Percentiles rank a stretch among this genome's conserved stretches.
These are phyloP conservation scores for Fagopyrum esculentum DNA, from an alignment of 148 eudicot species.

Conservation along the genomic window DNA sequence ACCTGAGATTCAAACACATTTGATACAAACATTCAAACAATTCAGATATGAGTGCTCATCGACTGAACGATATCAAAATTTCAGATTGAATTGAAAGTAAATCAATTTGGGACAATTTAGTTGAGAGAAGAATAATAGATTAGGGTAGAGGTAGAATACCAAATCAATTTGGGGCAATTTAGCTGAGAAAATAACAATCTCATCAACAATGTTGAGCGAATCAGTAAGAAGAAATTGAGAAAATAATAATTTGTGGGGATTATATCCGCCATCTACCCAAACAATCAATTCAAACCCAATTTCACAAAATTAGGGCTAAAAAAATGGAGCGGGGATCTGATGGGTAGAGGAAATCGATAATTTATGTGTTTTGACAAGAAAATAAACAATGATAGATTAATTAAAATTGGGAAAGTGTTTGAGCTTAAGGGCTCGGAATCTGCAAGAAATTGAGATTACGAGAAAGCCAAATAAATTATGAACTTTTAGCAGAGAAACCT, in stretches of 20 bases:
- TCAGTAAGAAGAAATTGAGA: too few relatives aligned
- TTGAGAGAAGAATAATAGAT: too few relatives aligned
- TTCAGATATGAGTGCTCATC: too few relatives aligned
- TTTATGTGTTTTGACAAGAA: neutral
- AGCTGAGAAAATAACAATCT: too few relatives aligned
- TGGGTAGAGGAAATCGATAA: neutral
- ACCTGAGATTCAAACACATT: too few relatives aligned
- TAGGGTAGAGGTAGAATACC: too few relatives aligned
- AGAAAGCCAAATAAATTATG: neutral
- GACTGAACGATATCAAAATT: too few relatives aligned
- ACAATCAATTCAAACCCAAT: neutral
- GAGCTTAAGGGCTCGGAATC: neutral
- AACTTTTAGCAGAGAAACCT: neutral
- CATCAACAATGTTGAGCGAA: too few relatives aligned
- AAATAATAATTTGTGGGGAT: neutral
- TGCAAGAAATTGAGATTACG: slow-evolving; percentile 1
- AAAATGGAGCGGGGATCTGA: neutral
- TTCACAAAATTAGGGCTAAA: neutral
- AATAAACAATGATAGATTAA: neutral
- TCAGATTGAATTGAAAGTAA: too few relatives aligned
- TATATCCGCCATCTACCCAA: slow-evolving; percentile 45
- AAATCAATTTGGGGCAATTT: too few relatives aligned
- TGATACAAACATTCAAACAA: too few relatives aligned
- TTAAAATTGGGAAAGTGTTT: neutral
- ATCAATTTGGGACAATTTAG: too few relatives aligned